Base-by-base conservation (phyloP, 2,329 filamentous ascomycete genomes). In the Arthroderma uncinatum region DNA sequence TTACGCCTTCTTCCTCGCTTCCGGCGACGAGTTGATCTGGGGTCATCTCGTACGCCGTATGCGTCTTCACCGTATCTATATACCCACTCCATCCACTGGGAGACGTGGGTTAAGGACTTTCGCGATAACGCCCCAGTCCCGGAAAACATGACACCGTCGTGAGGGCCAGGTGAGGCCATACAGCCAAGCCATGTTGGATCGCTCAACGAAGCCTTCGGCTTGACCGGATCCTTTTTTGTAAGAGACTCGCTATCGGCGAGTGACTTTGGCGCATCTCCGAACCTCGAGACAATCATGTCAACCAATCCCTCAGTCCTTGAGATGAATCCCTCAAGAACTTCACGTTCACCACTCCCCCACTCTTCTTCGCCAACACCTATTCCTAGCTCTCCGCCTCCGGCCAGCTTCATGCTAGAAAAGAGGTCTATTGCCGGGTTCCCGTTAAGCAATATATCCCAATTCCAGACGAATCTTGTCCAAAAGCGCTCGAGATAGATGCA, bases 311-410 rank as follows among this genome's bases (percentile, higher is more conserved):
- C 85, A 23, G 89, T 87, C 57, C 87, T 79, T 8, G 79, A 79
- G 1, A 89, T 83, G 60, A 95, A 82, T n/a, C 89, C 89, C 70
- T 97, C 92, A 1, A 98, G 76, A 0, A 97, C 92, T 64, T 94
- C 92, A 64, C 92, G 80, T 74, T 97, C 92, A 33, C 90, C 90
- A 68, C 92, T 96, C 3, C 92, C 92, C 69, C 90, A 86, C 57
- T 96, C 89, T 73, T 97, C 93, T 69, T 97, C 93, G 16, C 93
- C 93, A 0, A 97, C 93, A 0, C 93, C 93, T 48, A 96, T 82
- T 14, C 93, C 93, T 25, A 97, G 80, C 72, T 97, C 92, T 16
- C 93, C 92, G 34, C 89, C 90, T 5, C 86, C 88, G 10, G 91
- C 89, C 33, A 98, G 78, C 70, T 95, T 95, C 67, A 95, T 83